phyloP scores from a whole-genome alignment of 139 green algal genomes.

The Monoraphidium neglectum region DNA sequence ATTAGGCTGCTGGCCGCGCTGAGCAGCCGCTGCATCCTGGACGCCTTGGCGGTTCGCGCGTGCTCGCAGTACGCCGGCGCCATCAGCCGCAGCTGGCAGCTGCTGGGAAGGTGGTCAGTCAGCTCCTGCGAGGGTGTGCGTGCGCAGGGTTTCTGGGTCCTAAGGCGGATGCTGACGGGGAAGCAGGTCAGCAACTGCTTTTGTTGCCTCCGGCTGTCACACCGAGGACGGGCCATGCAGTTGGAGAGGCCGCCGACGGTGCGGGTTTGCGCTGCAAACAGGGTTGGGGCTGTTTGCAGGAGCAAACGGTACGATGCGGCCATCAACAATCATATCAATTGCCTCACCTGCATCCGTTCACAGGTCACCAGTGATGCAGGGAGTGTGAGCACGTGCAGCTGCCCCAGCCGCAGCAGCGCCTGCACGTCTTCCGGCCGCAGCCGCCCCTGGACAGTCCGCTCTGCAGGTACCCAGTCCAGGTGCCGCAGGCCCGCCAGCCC shows the following conservation, averaged over 20 bases:
- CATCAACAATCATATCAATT: no score
- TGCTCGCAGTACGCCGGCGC: slow-evolving; percentile 26
- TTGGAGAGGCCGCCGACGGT: no score
- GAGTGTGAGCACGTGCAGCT: slow-evolving; percentile 19
- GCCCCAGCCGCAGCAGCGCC: slow-evolving; percentile 5
- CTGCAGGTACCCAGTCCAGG: slow-evolving; percentile 23
- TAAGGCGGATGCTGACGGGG: no score
- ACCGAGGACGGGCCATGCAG: no score
- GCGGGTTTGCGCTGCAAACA: no score
- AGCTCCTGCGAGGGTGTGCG: slow-evolving; percentile 16
- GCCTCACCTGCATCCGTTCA: no score
- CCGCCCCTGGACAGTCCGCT: background rate
- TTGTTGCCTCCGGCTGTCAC: no score
- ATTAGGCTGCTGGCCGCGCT: slow-evolving; percentile 19
- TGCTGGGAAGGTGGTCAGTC: background rate
- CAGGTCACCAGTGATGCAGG: slow-evolving; percentile 2
- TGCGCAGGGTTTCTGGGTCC: no score
- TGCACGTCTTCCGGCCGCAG: slow-evolving; percentile 6
- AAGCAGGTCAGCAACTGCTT: no score
- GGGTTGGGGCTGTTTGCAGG: no score
- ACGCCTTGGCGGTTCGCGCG: background rate
- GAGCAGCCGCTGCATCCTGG: slow-evolving; percentile 1
- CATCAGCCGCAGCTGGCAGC: slow-evolving; percentile 23
- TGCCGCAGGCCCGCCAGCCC: slow-evolving; percentile 18
- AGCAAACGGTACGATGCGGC: no score